Evolutionary conservation across 2,329 filamentous ascomycete species (phyloP).

Genomic region (Exophiala xenobiotica): DNA sequence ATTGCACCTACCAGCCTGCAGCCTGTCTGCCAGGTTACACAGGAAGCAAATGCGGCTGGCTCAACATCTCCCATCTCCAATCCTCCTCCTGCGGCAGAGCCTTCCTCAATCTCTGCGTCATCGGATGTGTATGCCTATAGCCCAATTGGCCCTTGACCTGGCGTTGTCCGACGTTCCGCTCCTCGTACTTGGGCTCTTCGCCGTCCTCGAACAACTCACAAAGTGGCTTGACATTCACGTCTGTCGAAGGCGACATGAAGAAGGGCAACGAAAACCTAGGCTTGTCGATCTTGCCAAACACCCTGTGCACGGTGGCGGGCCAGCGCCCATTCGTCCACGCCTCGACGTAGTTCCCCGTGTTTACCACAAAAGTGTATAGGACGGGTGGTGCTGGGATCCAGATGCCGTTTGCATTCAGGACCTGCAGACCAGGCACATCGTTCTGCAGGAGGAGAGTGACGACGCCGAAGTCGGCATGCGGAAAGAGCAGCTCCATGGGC

Average conservation of each 20-base stretch:
- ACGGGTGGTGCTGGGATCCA: constrained; percentile 47
- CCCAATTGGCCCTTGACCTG: background rate
- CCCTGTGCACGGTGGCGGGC: constrained; percentile 48
- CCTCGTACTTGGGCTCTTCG: background rate
- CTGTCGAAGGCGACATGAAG: constrained; percentile 45
- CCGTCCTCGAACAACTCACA: background rate
- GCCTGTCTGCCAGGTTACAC: no score
- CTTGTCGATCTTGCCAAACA: constrained; percentile 36
- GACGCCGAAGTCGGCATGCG: constrained; percentile 47
- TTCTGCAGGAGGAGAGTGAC: constrained; percentile 50
- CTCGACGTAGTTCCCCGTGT: constrained; percentile 48
- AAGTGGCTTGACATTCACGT: background rate
- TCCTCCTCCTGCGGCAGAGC: background rate
- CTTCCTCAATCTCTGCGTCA: background rate
- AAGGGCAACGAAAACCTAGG: constrained; percentile 48
- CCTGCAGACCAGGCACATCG: constrained; percentile 48
- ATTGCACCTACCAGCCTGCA: no score
- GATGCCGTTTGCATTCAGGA: constrained; percentile 42
- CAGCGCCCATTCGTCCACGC: constrained; percentile 44
- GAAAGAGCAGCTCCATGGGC: constrained; percentile 35
- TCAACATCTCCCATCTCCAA: background rate
- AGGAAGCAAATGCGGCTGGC: background rate
- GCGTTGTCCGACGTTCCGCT: background rate
- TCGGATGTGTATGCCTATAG: background rate
- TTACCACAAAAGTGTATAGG: constrained; percentile 45